phyloP scores from a whole-genome alignment of 306 rosid species.

The Lathyrus sativus region DNA sequence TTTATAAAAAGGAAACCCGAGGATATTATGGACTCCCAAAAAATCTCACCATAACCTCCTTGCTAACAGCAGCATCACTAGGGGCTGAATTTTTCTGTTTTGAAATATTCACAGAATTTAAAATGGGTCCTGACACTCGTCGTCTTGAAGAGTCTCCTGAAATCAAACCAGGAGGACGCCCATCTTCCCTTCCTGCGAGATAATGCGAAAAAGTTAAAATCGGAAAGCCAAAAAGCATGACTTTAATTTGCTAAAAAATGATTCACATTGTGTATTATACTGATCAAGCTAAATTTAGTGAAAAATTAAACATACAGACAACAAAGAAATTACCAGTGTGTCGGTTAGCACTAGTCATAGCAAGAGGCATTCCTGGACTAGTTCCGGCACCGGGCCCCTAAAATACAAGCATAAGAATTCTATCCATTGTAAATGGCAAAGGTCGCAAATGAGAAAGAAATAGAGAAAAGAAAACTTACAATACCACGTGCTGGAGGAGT shows the following conservation, averaged over 20 bases:
- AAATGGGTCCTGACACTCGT: constrained; percentile 63
- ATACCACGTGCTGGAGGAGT: constrained; percentile 73
- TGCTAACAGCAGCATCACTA: constrained; percentile 31
- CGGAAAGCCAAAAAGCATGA: not conserved
- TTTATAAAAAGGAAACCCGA: constrained; percentile 14
- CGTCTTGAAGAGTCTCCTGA: constrained; percentile 68
- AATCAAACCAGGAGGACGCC: constrained; percentile 62
- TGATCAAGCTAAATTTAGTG: not conserved
- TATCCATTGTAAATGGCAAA: constrained; percentile 11
- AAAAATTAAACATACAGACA: constrained; percentile 2
- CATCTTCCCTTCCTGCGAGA: constrained; percentile 70
- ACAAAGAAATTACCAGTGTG: constrained; percentile 57
- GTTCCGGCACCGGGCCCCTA: constrained; percentile 80
- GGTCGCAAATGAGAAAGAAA: not conserved
- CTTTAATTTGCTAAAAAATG: not conserved
- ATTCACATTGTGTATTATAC: not conserved
- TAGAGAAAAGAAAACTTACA: constrained; percentile 44
- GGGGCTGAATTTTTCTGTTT: constrained; percentile 51
- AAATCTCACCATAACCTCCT: constrained; percentile 44
- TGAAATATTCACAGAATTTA: constrained; percentile 54
- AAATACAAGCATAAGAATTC: constrained; percentile 27
- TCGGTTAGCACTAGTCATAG: constrained; percentile 60
- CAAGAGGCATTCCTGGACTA: constrained; percentile 79
- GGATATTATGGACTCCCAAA: not conserved
- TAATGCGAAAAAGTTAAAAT: constrained; percentile 11